These are phyloP conservation scores for Pyricularia grisea DNA, from an alignment of 2,329 filamentous ascomycete genomes.

Conservation along the genomic window DNA sequence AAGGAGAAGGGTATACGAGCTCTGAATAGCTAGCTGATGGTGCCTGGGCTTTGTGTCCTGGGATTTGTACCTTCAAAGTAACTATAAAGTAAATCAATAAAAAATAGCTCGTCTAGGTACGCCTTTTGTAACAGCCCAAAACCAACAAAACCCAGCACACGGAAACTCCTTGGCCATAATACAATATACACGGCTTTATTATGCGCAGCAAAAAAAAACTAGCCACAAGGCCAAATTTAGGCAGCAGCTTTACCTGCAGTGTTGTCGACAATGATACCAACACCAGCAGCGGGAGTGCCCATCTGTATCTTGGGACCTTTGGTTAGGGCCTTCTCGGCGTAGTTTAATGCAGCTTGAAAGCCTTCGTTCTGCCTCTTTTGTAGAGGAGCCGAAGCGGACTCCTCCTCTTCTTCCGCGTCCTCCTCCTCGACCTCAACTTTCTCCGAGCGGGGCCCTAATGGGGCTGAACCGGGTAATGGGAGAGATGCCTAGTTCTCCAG, in stretches of 20 bases:
- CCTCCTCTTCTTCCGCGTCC: neutral
- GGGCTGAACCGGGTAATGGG: slow-evolving; percentile 35
- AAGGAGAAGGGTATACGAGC: neutral
- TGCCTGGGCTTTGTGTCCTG: neutral
- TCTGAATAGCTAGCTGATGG: neutral
- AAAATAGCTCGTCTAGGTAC: neutral
- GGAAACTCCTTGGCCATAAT: neutral
- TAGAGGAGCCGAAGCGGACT: slow-evolving; percentile 11
- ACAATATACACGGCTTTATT: neutral
- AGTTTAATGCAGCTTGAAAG: slow-evolving; percentile 36
- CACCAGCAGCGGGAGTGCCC: slow-evolving; percentile 33
- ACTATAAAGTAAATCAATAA: too few species aligned
- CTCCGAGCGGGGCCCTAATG: slow-evolving; percentile 33
- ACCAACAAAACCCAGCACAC: neutral
- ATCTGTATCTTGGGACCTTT: slow-evolving; percentile 38
- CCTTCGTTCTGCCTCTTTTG: slow-evolving; percentile 35
- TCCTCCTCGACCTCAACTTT: slow-evolving; percentile 7
- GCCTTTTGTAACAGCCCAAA: neutral
- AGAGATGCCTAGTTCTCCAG: slow-evolving; percentile 23
- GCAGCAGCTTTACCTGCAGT: neutral
- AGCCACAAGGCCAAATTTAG: neutral
- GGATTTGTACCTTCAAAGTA: neutral
- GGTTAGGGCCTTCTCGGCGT: slow-evolving; percentile 33
- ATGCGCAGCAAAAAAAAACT: neutral
- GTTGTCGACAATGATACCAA: slow-evolving; percentile 25